Percentiles rank a stretch among this genome's conserved stretches.
These are phyloP conservation scores for Leccinum imitatum DNA, from an alignment of 768 basidiomycete species.

Conservation along the genomic window DNA sequence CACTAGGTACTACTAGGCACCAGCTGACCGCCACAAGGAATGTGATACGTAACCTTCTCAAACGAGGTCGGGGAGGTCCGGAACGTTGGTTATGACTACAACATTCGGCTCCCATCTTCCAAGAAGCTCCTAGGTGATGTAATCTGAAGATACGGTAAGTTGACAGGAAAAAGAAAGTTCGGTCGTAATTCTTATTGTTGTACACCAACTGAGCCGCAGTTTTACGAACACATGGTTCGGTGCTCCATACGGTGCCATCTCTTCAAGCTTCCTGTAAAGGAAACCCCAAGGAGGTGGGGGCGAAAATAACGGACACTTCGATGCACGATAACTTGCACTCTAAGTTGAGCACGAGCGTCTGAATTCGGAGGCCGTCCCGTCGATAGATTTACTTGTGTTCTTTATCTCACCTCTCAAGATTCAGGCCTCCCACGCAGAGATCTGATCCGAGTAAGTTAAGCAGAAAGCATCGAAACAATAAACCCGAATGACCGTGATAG, in stretches of 20 bases:
- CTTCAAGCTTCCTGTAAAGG: slow-evolving; percentile 13
- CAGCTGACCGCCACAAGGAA: slow-evolving; percentile 14
- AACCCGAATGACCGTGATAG: neutral
- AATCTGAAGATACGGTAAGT: neutral
- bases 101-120: slow-evolving; percentile 3
- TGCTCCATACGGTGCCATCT: neutral
- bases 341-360: neutral
- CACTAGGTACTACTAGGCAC: neutral
- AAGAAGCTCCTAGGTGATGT: slow-evolving; percentile 5
- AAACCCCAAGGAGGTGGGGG: slow-evolving; percentile 5
- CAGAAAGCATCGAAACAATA: neutral
- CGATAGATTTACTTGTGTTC: neutral
- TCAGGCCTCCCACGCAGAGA: neutral
- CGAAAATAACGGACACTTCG: slow-evolving; percentile 27
- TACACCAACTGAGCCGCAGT: neutral
- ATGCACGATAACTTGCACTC: neutral
- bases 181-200: slow-evolving; percentile 4
- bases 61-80: neutral
- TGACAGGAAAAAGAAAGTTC: slow-evolving; percentile 2
- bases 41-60: neutral
- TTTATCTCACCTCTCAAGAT: slow-evolving; percentile 1
- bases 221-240: neutral
- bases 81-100: neutral
- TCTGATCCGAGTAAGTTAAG: slow-evolving; percentile 1
- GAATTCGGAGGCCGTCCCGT: neutral